Base-by-base conservation (phyloP, 2,329 filamentous ascomycete genomes). In the Fusarium cyanostomum region DNA sequence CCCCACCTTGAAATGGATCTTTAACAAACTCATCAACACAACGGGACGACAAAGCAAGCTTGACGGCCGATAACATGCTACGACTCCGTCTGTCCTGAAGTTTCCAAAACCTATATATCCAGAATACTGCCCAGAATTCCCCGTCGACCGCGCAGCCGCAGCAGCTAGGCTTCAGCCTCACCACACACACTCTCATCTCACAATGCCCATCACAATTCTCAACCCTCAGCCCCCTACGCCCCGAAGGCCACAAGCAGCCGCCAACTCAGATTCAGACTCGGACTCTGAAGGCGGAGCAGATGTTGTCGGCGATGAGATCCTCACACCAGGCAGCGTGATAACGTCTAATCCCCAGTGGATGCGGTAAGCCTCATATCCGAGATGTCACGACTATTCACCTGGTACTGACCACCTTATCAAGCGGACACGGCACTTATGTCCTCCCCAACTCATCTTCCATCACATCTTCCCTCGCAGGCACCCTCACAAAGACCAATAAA, bases 331-430 rank as follows among this genome's bases (percentile, higher is more conserved):
- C 72, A 91, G 96, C 74, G 80, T 90, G 59, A 92, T 98, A 69
- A 97, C 94, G 10, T 86, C 89, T 65, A 93, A 97, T 77, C 85
- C 92, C n/a, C 93, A 97, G 82, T 98, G 92, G 92, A 98, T 98
- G 94, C 88, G 88, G 86, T 88, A 78, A 49, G 80, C 64, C 31
- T 34, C 31, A 35, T 42, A 37, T 52, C 31, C 26, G 24, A 54
- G 37, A 59, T 45, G 18, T 51, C 39, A 43, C 37, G 31, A 35
- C 35, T 24, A 16, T 38, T 37, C 10, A 37, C 27, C 18, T 55
- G n/a, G 48, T 59, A 50, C 56, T 67, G 24, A 70, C 18, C 26
- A 16, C 37, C 21, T 11, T 11, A 26, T 43, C 33, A 73, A 92
- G 93, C 80, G 95, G 95, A 71, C 95, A 99, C 80, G 95, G 95